A percentile compares a stretch with the other conserved stretches of the same genome.
Evolutionary conservation across 768 basidiomycete genomes (phyloP).

Genomic region (Xerocomellus amylosporus): DNA sequence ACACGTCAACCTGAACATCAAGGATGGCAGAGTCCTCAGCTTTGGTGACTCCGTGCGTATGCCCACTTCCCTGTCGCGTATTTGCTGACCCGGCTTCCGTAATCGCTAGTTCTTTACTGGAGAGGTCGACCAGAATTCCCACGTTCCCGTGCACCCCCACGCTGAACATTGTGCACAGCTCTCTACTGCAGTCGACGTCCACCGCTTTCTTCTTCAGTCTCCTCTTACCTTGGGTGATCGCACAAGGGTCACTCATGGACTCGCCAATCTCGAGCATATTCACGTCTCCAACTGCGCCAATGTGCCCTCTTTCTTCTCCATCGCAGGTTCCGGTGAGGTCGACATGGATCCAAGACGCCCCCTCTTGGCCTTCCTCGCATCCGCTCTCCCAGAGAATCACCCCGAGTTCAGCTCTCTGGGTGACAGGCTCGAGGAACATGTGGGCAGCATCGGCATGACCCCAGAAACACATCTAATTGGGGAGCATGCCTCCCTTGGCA

Average conservation of each 20-base stretch:
- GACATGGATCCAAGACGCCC: slow-evolving; percentile 47
- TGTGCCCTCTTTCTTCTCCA: slow-evolving; percentile 27
- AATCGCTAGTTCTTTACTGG: slow-evolving; percentile 72
- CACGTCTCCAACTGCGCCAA: slow-evolving; percentile 57
- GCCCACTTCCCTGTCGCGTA: not conserved
- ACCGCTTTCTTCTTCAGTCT: slow-evolving; percentile 29
- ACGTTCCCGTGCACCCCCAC: slow-evolving; percentile 45
- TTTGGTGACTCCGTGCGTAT: slow-evolving; percentile 80
- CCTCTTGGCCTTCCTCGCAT: slow-evolving; percentile 76
- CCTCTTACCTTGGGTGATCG: slow-evolving; percentile 12
- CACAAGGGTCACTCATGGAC: slow-evolving; percentile 11
- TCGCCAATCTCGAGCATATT: slow-evolving; percentile 41
- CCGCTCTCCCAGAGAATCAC: slow-evolving; percentile 55
- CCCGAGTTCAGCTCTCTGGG: slow-evolving; percentile 44
- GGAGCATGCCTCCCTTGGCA: slow-evolving; percentile 38
- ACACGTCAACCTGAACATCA: slow-evolving; percentile 91
- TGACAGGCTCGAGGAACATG: slow-evolving; percentile 47
- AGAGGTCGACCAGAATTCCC: slow-evolving; percentile 28
- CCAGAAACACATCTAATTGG: slow-evolving; percentile 47
- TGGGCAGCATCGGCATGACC: slow-evolving; percentile 47
- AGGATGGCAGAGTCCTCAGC: slow-evolving; percentile 77
- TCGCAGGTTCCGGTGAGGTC: slow-evolving; percentile 24
- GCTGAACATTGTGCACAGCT: slow-evolving; percentile 51
- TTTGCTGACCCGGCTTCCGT: slow-evolving; percentile 6
- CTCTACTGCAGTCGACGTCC: slow-evolving; percentile 31